Conservation (phyloP, 2,329 filamentous ascomycete species). For the Aciculosporium take region DNA sequence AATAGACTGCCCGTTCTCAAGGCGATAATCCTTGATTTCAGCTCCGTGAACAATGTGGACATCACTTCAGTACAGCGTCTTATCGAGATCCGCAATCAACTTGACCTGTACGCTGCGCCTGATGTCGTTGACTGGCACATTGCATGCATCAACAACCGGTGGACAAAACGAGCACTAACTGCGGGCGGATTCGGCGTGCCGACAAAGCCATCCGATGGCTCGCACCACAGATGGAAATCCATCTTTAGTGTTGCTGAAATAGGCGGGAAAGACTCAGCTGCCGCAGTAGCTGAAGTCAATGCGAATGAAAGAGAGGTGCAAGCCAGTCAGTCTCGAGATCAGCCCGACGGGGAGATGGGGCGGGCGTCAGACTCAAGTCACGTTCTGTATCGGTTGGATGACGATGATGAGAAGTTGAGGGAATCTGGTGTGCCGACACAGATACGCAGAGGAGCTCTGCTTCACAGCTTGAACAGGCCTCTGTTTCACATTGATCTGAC, state of each 20-base stretch:
- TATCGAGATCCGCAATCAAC: slow-evolving; percentile 87
- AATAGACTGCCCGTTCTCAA: slow-evolving; percentile 54
- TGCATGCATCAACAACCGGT: slow-evolving; percentile 75
- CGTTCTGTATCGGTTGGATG: slow-evolving; percentile 5
- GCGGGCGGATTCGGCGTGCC: slow-evolving; percentile 83
- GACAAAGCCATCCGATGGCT: slow-evolving; percentile 29
- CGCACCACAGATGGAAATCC: slow-evolving; percentile 69
- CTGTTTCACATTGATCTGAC: slow-evolving; percentile 91
- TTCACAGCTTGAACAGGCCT: slow-evolving; percentile 78
- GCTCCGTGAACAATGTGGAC: slow-evolving; percentile 85
- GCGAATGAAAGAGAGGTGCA: slow-evolving; percentile 33
- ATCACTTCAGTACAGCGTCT: slow-evolving; percentile 84
- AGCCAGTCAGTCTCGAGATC: slow-evolving; percentile 1
- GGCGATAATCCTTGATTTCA: slow-evolving; percentile 89
- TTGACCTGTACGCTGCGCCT: slow-evolving; percentile 71
- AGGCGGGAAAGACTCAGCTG: slow-evolving; percentile 55
- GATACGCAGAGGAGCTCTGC: slow-evolving; percentile 44
- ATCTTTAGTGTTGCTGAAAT: slow-evolving; percentile 89
- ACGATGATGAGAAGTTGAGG: slow-evolving; percentile 28
- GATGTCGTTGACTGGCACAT: slow-evolving; percentile 89
- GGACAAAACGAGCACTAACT: slow-evolving; percentile 83
- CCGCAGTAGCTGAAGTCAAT: slow-evolving; percentile 49
- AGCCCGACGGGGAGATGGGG: slow-evolving; percentile 24
- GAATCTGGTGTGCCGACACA: slow-evolving; percentile 7
- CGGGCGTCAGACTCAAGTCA: slow-evolving; percentile 10